These are phyloP conservation scores for Arthonia radiata DNA, from an alignment of 495 filamentous ascomycete species.

Conservation along the genomic window DNA sequence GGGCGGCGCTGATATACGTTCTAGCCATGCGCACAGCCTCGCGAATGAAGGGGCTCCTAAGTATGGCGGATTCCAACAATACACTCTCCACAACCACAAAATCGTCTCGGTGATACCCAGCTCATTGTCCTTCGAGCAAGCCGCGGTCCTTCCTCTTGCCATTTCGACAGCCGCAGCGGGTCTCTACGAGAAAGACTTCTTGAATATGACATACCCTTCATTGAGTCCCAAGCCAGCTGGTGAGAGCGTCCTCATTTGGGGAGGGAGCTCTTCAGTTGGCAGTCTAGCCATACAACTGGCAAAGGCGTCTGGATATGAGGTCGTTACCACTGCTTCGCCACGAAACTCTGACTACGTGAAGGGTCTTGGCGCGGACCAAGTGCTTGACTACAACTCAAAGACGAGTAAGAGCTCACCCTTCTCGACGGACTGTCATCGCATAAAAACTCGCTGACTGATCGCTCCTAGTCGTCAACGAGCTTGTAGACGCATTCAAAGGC, in stretches of 20 bases:
- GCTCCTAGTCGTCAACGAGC: conserved; percentile 14
- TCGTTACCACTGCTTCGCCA: conserved; percentile 26
- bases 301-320: conserved; percentile 28
- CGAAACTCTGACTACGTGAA: conserved; percentile 28
- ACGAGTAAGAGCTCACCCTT: no score
- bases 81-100: conserved; percentile 14
- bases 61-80: conserved; percentile 22
- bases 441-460: no score
- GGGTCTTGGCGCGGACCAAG: conserved; percentile 26
- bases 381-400: conserved; percentile 29
- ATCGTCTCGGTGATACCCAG: conserved; percentile 22
- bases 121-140: conserved; percentile 19
- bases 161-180: conserved; percentile 27
- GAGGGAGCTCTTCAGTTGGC: conserved; percentile 33
- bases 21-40: conserved; percentile 35
- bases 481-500: conserved; percentile 12
- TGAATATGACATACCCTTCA: conserved; percentile 11
- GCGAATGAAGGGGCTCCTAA: conserved; percentile 30
- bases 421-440: no score
- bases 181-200: conserved; percentile 19
- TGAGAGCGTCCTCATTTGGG: conserved; percentile 30
- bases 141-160: conserved; percentile 25
- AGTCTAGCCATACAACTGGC: conserved; percentile 36
- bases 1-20: conserved; percentile 34
- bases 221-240: conserved; percentile 10